Conservation (phyloP, 768 basidiomycete species). For the Favolaschia claudopus region DNA sequence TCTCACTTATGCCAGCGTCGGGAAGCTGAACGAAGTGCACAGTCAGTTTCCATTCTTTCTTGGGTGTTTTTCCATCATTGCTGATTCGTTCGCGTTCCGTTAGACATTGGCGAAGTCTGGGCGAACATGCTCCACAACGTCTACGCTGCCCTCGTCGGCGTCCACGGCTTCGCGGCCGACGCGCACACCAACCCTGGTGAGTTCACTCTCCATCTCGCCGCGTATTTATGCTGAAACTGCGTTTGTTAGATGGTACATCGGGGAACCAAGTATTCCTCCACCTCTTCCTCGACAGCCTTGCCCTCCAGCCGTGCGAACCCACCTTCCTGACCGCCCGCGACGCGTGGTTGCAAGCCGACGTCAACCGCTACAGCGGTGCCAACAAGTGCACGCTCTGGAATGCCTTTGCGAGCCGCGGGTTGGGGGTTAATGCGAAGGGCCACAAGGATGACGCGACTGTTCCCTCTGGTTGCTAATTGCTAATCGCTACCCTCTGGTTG, state of each 20-base stretch:
- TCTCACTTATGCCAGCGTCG: constrained; percentile 36
- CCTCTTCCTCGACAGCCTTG: constrained; percentile 44
- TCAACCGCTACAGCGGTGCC: constrained; percentile 5
- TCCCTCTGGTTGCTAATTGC: constrained; percentile 1
- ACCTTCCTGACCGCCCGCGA: constrained; percentile 15
- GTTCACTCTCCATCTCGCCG: too few relatives aligned
- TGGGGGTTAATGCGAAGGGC: constrained; percentile 1
- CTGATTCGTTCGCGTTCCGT: not conserved
- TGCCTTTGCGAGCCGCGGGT: constrained; percentile 7
- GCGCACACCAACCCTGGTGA: constrained; percentile 6
- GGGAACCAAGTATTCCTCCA: constrained; percentile 46
- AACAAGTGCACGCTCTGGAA: constrained; percentile 11
- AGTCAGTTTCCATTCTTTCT: too few relatives aligned
- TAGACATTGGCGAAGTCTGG: constrained; percentile 19
- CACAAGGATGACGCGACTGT: constrained; percentile 2
- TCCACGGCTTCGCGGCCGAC: not conserved
- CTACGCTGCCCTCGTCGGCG: constrained; percentile 6
- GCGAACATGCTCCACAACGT: constrained; percentile 18
- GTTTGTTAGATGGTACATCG: constrained; percentile 23
- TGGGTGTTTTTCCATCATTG: not conserved
- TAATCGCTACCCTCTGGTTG: too few relatives aligned
- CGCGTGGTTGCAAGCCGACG: constrained; percentile 9
- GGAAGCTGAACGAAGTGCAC: constrained; percentile 40
- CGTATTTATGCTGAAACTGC: too few relatives aligned
- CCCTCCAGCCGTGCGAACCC: constrained; percentile 43